Conservation (phyloP, 192 early-diverging fungal genomes). For the Coemansia sp. region DNA sequence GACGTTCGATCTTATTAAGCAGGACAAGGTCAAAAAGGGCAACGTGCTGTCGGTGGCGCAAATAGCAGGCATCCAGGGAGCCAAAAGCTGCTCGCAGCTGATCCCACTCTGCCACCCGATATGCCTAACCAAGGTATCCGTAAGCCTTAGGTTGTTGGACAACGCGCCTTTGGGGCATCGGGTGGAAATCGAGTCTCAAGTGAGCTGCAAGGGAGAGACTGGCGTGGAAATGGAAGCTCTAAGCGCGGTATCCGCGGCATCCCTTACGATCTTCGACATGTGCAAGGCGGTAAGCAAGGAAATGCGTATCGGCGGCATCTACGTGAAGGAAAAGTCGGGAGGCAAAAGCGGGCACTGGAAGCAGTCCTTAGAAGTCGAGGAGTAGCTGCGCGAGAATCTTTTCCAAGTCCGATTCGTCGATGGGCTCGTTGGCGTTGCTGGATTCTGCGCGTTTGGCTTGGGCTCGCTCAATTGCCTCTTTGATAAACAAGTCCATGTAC, state of each 20-base stretch:
- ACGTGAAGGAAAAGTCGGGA: constrained; percentile 77
- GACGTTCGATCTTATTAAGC: constrained; percentile 63
- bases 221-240: constrained; percentile 90
- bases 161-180: constrained; percentile 19
- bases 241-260: constrained; percentile 75
- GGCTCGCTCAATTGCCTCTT: constrained; percentile 42
- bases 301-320: constrained; percentile 74
- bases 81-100: constrained; percentile 76
- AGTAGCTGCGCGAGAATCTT: constrained; percentile 51
- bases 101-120: constrained; percentile 92
- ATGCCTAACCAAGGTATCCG: constrained; percentile 62
- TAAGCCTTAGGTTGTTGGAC: constrained; percentile 59
- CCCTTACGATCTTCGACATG: constrained; percentile 93
- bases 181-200: constrained; percentile 68
- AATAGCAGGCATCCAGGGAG: constrained; percentile 87
- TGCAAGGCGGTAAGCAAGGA: constrained; percentile 85
- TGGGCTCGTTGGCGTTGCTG: constrained; percentile 5
- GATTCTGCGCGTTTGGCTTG: constrained; percentile 31
- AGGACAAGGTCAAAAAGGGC: constrained; percentile 77
- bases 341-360: constrained; percentile 73
- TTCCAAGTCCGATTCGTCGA: constrained; percentile 50
- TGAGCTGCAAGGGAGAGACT: constrained; percentile 77
- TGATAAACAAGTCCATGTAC: constrained; percentile 38
- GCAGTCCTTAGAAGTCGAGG: constrained; percentile 32
- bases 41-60: constrained; percentile 85